A percentile compares a stretch with the other conserved stretches of the same genome.
Conservation (phyloP, 2,329 filamentous ascomycete species). For the Cercospora sp. region DNA sequence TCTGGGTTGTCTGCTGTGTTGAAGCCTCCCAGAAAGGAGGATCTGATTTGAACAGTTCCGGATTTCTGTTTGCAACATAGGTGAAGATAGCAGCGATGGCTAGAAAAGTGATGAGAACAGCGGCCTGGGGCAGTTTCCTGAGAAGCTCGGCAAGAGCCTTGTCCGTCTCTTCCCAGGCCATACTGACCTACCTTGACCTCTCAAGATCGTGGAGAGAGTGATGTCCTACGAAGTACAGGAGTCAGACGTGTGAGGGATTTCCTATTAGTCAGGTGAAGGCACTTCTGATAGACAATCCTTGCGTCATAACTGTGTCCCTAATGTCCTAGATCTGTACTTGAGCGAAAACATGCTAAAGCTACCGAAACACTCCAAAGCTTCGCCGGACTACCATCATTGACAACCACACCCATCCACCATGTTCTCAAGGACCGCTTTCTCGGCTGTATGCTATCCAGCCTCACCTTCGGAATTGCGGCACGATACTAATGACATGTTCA, state of each 20-base stretch:
- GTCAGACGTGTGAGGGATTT: background rate
- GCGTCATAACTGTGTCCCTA: background rate
- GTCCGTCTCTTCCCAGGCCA: slow-evolving; percentile 20
- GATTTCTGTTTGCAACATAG: background rate
- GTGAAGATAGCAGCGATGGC: slow-evolving; percentile 6
- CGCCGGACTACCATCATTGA: background rate
- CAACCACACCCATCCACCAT: slow-evolving; percentile 27
- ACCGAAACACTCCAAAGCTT: background rate
- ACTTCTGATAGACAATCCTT: slow-evolving; percentile 5
- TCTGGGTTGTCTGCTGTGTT: background rate
- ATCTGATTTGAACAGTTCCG: background rate
- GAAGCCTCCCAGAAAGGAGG: background rate
- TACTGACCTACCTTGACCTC: slow-evolving; percentile 1
- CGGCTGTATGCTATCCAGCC: slow-evolving; percentile 25
- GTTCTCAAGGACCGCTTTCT: slow-evolving; percentile 37
- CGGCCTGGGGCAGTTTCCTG: slow-evolving; percentile 7
- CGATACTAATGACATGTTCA: slow-evolving; percentile 30
- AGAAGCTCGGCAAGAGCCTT: slow-evolving; percentile 19
- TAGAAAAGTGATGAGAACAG: background rate
- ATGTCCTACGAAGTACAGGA: background rate
- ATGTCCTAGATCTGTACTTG: background rate
- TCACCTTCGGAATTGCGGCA: background rate
- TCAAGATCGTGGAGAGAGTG: background rate
- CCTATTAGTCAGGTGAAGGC: slow-evolving; percentile 4
- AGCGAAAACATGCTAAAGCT: slow-evolving; percentile 2